A percentile compares a stretch with the other conserved stretches of the same genome.
phyloP scores from a whole-genome alignment of 257 asterid genomes.

The Solanum verrucosum region DNA sequence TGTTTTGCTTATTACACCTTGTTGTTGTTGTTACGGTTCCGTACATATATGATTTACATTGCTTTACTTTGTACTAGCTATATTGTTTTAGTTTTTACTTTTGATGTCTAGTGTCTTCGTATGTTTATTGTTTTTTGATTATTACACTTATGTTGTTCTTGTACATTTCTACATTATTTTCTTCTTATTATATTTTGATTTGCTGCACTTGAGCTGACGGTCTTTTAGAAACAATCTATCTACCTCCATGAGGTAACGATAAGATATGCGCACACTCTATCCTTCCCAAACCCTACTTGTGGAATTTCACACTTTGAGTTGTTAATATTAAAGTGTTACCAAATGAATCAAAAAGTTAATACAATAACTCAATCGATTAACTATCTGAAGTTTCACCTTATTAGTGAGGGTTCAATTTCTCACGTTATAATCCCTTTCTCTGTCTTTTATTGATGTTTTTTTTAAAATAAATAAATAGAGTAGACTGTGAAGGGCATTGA shows the following conservation, averaged over 20 bases:
- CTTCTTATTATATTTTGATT: not conserved
- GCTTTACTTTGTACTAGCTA: not conserved
- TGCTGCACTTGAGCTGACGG: rapidly evolving
- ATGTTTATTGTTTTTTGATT: too few relatives aligned
- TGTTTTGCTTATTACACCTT: not conserved
- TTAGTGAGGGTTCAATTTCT: rapidly evolving
- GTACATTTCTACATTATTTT: too few relatives aligned
- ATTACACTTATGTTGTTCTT: too few relatives aligned
- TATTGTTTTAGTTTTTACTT: too few relatives aligned
- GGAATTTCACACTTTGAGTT: not conserved
- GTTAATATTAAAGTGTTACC: not conserved
- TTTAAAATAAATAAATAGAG: not conserved
- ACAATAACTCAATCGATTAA: too few relatives aligned
- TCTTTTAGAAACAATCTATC: rapidly evolving
- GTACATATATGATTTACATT: rapidly evolving
- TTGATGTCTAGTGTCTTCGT: not conserved
- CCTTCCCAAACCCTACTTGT: too few relatives aligned
- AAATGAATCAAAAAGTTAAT: not conserved
- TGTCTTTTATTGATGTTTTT: not conserved
- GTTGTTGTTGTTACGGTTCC: not conserved
- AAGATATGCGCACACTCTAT: rapidly evolving
- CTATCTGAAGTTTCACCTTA: not conserved
- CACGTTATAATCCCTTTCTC: not conserved
- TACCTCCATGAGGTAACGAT: too few relatives aligned
- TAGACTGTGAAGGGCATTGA: not conserved